phyloP scores from a whole-genome alignment of 2,329 filamentous ascomycete genomes.

The Paecilomyces variotii region DNA sequence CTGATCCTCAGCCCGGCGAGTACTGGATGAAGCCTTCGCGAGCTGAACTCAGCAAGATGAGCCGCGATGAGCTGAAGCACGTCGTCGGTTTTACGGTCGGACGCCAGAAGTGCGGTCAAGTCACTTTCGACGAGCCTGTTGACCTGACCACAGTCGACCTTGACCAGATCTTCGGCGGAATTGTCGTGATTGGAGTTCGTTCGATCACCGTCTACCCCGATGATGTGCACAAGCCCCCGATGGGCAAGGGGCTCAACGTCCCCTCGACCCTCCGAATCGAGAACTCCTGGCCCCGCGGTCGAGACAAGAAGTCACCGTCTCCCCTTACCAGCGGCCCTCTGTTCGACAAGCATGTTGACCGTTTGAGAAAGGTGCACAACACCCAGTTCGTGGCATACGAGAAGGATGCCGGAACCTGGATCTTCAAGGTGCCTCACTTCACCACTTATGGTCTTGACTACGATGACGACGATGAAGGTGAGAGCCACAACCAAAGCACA shows the following conservation, averaged over 20 bases:
- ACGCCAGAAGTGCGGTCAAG: conserved; percentile 69
- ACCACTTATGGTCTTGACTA: conserved; percentile 89
- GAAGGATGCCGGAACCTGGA: conserved; percentile 73
- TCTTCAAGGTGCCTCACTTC: conserved; percentile 90
- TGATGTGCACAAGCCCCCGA: conserved; percentile 66
- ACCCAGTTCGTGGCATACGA: conserved; percentile 81
- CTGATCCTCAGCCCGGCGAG: conserved; percentile 55
- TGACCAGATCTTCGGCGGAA: conserved; percentile 67
- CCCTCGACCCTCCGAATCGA: conserved; percentile 80
- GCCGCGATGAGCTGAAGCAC: conserved; percentile 66
- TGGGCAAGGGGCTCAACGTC: conserved; percentile 85
- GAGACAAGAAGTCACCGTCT: conserved; percentile 49
- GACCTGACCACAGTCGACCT: conserved; percentile 74
- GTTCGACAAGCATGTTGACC: conserved; percentile 70
- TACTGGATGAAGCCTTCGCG: conserved; percentile 82
- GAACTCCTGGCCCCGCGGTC: conserved; percentile 81
- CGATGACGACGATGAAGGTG: conserved; percentile 54
- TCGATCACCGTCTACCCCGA: conserved; percentile 82
- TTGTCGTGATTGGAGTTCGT: conserved; percentile 69
- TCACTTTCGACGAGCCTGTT: conserved; percentile 73
- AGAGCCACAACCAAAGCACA: conserved; percentile 44
- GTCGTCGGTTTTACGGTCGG: conserved; percentile 73
- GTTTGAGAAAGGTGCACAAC: conserved; percentile 68
- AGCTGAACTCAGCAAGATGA: conserved; percentile 70
- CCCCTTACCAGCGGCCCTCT: conserved; percentile 55